Evolutionary conservation across 176 grass and related monocot species (phyloP).

Genomic region (Alopecurus myosuroides): DNA sequence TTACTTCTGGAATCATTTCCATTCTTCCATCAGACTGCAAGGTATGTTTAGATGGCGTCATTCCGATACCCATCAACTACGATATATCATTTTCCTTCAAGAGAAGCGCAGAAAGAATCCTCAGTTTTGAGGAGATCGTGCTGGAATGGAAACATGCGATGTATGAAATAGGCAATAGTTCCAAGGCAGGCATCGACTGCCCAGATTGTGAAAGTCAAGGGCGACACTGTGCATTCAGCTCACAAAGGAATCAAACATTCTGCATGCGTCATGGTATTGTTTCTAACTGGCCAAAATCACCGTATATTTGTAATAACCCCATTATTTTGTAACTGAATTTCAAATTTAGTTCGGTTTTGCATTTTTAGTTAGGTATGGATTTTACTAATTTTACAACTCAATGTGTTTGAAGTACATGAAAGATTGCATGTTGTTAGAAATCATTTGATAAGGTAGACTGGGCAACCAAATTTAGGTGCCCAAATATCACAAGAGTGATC

Average conservation of each 20-base stretch:
- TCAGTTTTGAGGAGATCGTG: neutral
- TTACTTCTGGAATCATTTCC: neutral
- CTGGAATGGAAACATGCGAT: neutral
- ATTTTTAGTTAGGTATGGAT: neutral
- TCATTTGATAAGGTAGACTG: neutral
- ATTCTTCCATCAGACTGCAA: constrained; percentile 26
- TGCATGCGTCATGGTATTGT: neutral
- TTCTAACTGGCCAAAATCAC: neutral
- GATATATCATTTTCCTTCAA: neutral
- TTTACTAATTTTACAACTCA: neutral
- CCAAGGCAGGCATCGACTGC: neutral
- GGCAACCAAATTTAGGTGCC: neutral
- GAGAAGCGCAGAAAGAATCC: neutral
- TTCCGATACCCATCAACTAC: neutral
- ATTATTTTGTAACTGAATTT: neutral
- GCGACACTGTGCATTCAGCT: neutral
- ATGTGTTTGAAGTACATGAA: neutral
- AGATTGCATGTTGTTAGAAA: too few relatives aligned
- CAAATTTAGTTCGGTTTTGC: neutral
- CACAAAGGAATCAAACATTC: neutral
- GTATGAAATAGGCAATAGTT: too few relatives aligned
- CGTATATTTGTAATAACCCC: neutral
- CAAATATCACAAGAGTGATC: neutral
- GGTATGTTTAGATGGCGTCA: neutral
- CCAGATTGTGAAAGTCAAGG: neutral